phyloP scores from a whole-genome alignment of 768 basidiomycete genomes.

The Lyophyllum shimeji region DNA sequence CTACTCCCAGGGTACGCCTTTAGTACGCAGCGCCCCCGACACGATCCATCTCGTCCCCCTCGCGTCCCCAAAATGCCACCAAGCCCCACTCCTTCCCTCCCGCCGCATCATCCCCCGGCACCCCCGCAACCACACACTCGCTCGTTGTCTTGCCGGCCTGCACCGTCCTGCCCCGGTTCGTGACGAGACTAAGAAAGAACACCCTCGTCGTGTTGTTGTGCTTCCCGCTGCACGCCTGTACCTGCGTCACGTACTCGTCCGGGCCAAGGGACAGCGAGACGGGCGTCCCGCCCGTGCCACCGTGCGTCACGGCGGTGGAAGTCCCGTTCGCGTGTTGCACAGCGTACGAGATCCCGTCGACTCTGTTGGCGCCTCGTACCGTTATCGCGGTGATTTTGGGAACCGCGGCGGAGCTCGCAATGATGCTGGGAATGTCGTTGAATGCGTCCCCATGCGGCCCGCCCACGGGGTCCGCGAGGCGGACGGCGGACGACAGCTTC shows the following conservation, averaged over 20 bases:
- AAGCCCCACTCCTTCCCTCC: conserved; percentile 27
- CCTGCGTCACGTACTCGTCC: conserved; percentile 24
- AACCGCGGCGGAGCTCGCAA: conserved; percentile 8
- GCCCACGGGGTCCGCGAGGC: conserved; percentile 31
- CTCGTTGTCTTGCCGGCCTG: conserved; percentile 27
- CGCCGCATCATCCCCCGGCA: conserved; percentile 28
- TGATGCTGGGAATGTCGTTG: conserved; percentile 28
- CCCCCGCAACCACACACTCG: conserved; percentile 24
- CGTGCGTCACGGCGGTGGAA: conserved; percentile 24
- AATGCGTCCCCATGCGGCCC: conserved; percentile 32
- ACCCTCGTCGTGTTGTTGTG: conserved; percentile 28
- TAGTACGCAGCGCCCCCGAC: conserved; percentile 29
- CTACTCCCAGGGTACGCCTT: too few species aligned
- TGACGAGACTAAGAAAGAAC: conserved; percentile 30
- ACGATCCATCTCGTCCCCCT: conserved; percentile 29
- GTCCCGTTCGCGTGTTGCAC: conserved; percentile 19
- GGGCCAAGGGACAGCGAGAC: conserved; percentile 24
- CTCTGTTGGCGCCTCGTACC: conserved; percentile 28
- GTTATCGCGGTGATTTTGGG: conserved; percentile 30
- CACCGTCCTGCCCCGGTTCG: conserved; percentile 28
- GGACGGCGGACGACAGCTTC: conserved; percentile 28
- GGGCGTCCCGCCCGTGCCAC: conserved; percentile 33
- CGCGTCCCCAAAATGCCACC: conserved; percentile 31
- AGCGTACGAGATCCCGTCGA: conserved; percentile 31
- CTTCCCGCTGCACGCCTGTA: conserved; percentile 25